Evolutionary conservation across 257 asterid species (phyloP), one percentile per base, ranked within the genome.

Genomic region (Lantana camara): DNA sequence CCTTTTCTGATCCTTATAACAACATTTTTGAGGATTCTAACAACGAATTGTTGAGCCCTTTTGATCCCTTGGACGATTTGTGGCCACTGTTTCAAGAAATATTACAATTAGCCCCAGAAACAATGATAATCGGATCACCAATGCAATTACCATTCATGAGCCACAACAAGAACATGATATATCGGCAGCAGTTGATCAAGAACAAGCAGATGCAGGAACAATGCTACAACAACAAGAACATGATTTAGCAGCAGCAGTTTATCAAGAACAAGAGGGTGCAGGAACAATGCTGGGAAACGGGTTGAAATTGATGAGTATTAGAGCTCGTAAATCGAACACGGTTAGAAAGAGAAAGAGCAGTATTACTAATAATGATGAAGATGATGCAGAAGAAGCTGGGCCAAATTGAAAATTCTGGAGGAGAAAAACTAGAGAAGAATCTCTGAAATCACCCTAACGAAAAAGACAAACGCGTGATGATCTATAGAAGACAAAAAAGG

Each of bases 41-140:
- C 7, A 5, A 5, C 4, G 78, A 68, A 19, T 47, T 67, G 24
- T 63, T 65, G 63, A 42, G 41, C 64, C 37, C 51, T 7, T 11
- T 70, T 12, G 45, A 53, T 69, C 27, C 19, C 9, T 16, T 30
- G 38, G 74, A 61, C 5, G 15, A n/a, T 32, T 70, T 38, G 23
- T 68, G 66, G 73, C 24, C 67, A 38, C 7, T 58, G 13, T n/a
- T 53, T 34, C 59, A 70, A 61, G 75, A 53, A 44, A 44, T 54
- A 42, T 8, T 45, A 52, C 42, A 16, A 24, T 12, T 29, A 8
- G 14, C 21, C 0, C 19, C 14, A 12, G 44, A 10, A 37, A 7
- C 9, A 9, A 37, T 1, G 13, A 37, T 37, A 3, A 37, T 12
- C 12, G 9, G 44, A 37, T 37, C 13, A 37, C 5, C 32, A 2